phyloP scores from a whole-genome alignment of 345 rosid species.

The Luvunga scandens region DNA sequence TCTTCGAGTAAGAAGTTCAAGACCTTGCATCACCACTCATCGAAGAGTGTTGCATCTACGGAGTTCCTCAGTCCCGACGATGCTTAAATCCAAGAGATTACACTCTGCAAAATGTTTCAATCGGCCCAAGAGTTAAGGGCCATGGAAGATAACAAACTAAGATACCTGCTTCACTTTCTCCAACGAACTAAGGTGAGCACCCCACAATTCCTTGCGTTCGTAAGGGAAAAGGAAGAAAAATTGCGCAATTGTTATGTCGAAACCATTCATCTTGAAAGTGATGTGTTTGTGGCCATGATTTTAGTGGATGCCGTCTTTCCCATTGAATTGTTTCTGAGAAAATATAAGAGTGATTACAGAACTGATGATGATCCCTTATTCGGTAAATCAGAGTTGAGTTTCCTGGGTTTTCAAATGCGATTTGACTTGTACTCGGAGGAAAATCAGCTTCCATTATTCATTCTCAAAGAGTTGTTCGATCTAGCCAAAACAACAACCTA shows the following conservation, averaged over 20 bases:
- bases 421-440: slow-evolving; percentile 17
- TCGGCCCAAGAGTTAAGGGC: slow-evolving; percentile 17
- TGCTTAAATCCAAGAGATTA: not conserved
- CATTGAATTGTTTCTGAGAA: slow-evolving; percentile 3
- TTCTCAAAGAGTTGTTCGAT: slow-evolving; percentile 19
- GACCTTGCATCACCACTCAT: not conserved
- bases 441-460: slow-evolving; percentile 33
- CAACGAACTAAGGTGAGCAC: not conserved
- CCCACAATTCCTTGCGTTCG: not conserved
- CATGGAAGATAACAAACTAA: slow-evolving; percentile 25
- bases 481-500: not conserved
- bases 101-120: slow-evolving; percentile 8
- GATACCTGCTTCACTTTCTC: slow-evolving; percentile 15
- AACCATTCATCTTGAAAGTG: not conserved
- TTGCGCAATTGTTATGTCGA: slow-evolving; percentile 10
- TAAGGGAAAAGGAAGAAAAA: not conserved
- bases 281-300: slow-evolving; percentile 15
- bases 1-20: not conserved
- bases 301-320: slow-evolving; percentile 18
- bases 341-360: no score
- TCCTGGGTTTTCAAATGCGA: not conserved
- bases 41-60: slow-evolving; percentile 2
- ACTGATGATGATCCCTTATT: not conserved
- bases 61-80: not conserved
- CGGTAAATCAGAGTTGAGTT: not conserved